Percentiles rank a stretch among this genome's conserved stretches.
Conservation (phyloP, 495 filamentous ascomycete genomes). For the Penicillium herquei region DNA sequence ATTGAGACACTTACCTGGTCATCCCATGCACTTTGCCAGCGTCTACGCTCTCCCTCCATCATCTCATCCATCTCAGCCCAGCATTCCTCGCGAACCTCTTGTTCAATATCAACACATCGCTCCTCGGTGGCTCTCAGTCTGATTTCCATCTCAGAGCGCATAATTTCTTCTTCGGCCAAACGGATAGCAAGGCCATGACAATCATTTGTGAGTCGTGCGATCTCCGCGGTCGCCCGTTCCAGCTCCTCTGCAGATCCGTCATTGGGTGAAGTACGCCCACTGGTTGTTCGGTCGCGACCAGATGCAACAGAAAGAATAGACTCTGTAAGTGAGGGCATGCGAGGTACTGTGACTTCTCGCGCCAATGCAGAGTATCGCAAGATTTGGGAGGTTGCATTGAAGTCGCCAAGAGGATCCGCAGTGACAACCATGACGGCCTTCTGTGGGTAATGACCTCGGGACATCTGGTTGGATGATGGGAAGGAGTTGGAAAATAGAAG, state of each 20-base stretch:
- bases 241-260: slow-evolving; percentile 63
- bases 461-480: slow-evolving; percentile 60
- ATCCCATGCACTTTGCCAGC: slow-evolving; percentile 74
- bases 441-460: slow-evolving; percentile 63
- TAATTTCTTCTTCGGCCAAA: slow-evolving; percentile 62
- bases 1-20: slow-evolving; percentile 57
- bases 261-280: slow-evolving; percentile 48
- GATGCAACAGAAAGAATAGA: slow-evolving; percentile 54
- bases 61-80: slow-evolving; percentile 79
- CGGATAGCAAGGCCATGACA: slow-evolving; percentile 61
- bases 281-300: slow-evolving; percentile 32
- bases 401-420: slow-evolving; percentile 90
- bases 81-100: slow-evolving; percentile 86
- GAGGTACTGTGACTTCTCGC: slow-evolving; percentile 87
- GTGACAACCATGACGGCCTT: slow-evolving; percentile 96
- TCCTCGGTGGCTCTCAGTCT: slow-evolving; percentile 62
- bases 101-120: slow-evolving; percentile 68
- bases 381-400: slow-evolving; percentile 95
- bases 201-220: slow-evolving; percentile 70
- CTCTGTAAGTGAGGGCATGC: slow-evolving; percentile 72
- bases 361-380: slow-evolving; percentile 93
- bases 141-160: slow-evolving; percentile 52
- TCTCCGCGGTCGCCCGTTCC: slow-evolving; percentile 70
- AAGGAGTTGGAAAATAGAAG: slow-evolving; percentile 95
- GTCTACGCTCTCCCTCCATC: slow-evolving; percentile 67